Evolutionary conservation across 2,329 filamentous ascomycete species (phyloP), one percentile per base, ranked within the genome.

Genomic region (Cadophora gregata): DNA sequence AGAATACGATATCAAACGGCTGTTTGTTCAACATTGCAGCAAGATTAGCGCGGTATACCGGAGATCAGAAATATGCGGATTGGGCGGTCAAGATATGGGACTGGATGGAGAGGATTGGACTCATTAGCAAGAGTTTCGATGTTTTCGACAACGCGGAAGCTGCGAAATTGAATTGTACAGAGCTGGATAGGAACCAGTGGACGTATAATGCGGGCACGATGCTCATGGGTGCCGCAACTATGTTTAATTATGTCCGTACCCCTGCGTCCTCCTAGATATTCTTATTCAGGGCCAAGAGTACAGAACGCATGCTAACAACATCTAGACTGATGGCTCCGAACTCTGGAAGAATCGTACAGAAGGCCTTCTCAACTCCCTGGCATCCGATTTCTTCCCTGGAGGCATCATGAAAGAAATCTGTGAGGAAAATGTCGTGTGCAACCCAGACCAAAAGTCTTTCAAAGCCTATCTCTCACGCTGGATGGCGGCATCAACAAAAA

Each of bases 71-170:
- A 0, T 96, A 96, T 76, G 83, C 86, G 3, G 85, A 92, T 3
- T 95, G 91, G 92, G 92, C 92, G 0, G 84, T 87, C 33, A 88
- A 81, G 70, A 85, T 86, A 1, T 97, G 92, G 81, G 83, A 91
- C 62, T 90, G 0, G 89, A 87, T 88, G 77, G 76, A 77, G 3
- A 76, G 74, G 10, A 80, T 87, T 53, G 81, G 86, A 1, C 83
- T 92, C 63, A 85, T 92, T 69, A 82, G 87, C 74, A 76, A 82
- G 14, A 79, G 84, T 6, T 90, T 84, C 75, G 81, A 84, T 55
- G 80, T 91, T 29, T 90, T 82, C 71, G 89, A 90, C 70, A 89
- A 88, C 59, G 82, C 84, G 3, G 82, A 86, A 64, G 84, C 69
- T 5, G 83, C 83, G 42, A 78, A 78, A 16, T 77, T 79, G 50